phyloP scores from a whole-genome alignment of 805 yeast genomes.

The Candida schatavii region DNA sequence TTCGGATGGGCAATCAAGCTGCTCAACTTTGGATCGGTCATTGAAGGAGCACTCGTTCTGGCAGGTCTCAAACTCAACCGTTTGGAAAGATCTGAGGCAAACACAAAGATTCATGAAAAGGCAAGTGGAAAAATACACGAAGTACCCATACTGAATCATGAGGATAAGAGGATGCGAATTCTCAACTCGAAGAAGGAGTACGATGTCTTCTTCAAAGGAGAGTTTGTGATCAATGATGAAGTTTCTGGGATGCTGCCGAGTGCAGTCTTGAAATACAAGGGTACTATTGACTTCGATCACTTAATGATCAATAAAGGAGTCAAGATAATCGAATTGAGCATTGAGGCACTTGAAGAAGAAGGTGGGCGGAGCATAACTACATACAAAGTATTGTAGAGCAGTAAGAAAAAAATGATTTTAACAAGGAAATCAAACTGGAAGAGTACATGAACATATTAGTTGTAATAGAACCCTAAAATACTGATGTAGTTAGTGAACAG shows the following conservation, averaged over 20 bases:
- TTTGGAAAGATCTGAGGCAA: conserved; percentile 19
- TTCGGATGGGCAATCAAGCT: conserved; percentile 28
- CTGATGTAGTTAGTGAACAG: too few relatives aligned
- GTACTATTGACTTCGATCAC: conserved; percentile 31
- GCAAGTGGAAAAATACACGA: conserved; percentile 27
- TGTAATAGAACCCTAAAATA: too few relatives aligned
- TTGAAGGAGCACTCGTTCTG: conserved; percentile 18
- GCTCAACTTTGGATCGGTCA: conserved; percentile 16
- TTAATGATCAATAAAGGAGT: conserved; percentile 30
- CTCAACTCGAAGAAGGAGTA: conserved; percentile 20
- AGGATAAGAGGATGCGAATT: conserved; percentile 1
- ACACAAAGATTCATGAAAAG: conserved; percentile 22
- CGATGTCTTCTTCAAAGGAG: conserved; percentile 23
- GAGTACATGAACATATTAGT: too few relatives aligned
- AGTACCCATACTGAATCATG: conserved; percentile 12
- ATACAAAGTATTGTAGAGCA: conserved; percentile 1
- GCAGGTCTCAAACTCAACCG: conserved; percentile 26
- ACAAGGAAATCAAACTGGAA: background rate
- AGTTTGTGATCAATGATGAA: conserved; percentile 10
- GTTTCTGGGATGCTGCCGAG: background rate
- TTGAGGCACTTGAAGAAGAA: conserved; percentile 12
- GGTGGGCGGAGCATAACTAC: background rate
- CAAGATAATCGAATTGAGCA: conserved; percentile 18
- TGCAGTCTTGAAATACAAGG: conserved; percentile 23
- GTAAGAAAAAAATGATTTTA: background rate